These are phyloP conservation scores for Tubosaeta brunneosetosa DNA, from an alignment of 768 basidiomycete species.

Conservation along the genomic window DNA sequence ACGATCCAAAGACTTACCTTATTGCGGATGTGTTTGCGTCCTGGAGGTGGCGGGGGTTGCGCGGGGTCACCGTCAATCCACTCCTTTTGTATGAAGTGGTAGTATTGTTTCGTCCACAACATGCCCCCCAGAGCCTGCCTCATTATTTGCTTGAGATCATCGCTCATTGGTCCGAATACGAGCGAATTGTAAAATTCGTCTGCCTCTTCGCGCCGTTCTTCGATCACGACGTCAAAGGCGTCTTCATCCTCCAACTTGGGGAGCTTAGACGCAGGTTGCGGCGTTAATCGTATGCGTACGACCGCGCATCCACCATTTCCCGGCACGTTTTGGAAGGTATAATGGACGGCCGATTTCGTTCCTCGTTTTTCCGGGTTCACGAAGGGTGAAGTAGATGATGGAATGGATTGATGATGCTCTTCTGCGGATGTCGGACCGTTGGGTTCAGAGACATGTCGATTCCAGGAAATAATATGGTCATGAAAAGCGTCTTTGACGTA, in stretches of 20 bases:
- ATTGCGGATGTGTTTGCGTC: conserved; percentile 81
- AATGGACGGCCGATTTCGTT: conserved; percentile 93
- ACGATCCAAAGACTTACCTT: conserved; percentile 41
- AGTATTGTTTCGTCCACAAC: conserved; percentile 99
- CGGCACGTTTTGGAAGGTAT: conserved; percentile 81
- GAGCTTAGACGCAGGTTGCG: conserved; percentile 68
- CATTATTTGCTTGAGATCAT: conserved; percentile 95
- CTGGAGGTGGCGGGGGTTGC: conserved; percentile 91
- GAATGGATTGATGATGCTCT: neutral
- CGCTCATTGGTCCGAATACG: conserved; percentile 77
- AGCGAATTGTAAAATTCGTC: conserved; percentile 92
- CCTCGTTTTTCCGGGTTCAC: conserved; percentile 85
- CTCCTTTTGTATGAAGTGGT: conserved; percentile 92
- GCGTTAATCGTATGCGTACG: conserved; percentile 89
- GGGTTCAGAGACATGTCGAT: conserved; percentile 56
- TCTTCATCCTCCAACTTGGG: conserved; percentile 82
- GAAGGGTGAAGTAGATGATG: conserved; percentile 35
- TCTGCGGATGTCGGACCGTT: conserved; percentile 9
- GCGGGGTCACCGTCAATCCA: conserved; percentile 96
- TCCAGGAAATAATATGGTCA: conserved; percentile 88
- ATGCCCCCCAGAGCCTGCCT: conserved; percentile 94
- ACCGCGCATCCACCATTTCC: conserved; percentile 91
- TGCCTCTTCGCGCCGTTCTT: conserved; percentile 87
- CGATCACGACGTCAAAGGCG: conserved; percentile 81
- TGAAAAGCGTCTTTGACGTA: conserved; percentile 98